Evolutionary conservation across 2,329 filamentous ascomycete species (phyloP).

Genomic region (Dactylonectria macrodidyma): DNA sequence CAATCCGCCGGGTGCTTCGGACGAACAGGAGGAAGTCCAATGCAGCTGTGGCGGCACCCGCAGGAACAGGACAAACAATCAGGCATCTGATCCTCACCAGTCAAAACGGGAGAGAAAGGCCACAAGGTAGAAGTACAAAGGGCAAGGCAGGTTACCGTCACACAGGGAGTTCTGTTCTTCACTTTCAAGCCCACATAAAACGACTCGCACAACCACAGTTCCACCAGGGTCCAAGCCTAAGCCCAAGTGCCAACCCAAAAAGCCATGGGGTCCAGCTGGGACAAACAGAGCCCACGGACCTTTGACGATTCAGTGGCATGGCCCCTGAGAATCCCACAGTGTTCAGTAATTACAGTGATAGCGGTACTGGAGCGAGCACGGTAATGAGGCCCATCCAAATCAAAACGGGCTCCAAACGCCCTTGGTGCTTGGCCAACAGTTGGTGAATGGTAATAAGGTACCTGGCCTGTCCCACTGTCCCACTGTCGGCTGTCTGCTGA

Average conservation of each 20-base stretch:
- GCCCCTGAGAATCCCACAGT: not conserved
- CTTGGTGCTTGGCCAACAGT: no score
- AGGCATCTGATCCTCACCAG: not conserved
- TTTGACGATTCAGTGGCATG: constrained; percentile 10
- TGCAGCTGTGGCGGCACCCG: not conserved
- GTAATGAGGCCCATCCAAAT: not conserved
- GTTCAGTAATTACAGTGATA: not conserved
- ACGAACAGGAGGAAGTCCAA: not conserved
- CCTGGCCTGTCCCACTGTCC: not conserved
- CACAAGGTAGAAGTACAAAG: no score
- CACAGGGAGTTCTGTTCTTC: constrained; percentile 4
- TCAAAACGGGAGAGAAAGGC: not conserved
- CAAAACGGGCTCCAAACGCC: constrained; percentile 1
- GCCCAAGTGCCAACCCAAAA: not conserved
- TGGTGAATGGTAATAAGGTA: not conserved
- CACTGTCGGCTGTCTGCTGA: constrained; percentile 10
- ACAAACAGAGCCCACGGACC: no score
- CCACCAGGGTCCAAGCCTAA: not conserved
- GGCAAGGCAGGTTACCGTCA: no score
- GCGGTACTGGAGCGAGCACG: no score
- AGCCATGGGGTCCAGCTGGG: not conserved
- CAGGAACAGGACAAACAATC: not conserved
- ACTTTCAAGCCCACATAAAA: not conserved
- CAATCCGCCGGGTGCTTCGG: not conserved
- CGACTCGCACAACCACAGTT: not conserved